Base-by-base conservation (phyloP, 1,139 yeast genomes). In the Blastobotrys buckinghamii region DNA sequence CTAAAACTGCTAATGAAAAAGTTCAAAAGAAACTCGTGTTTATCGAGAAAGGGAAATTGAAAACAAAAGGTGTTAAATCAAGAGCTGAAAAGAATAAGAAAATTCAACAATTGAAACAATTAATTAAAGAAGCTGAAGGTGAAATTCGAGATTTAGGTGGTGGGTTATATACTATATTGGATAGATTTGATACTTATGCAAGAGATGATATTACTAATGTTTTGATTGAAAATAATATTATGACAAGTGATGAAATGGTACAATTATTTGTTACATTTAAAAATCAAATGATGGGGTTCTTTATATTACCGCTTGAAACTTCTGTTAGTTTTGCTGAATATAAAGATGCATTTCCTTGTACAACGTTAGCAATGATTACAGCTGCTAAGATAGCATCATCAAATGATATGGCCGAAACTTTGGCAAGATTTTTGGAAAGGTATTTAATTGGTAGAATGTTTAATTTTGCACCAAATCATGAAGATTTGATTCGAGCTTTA, bases 401-500 rank as follows among this genome's bases (percentile, higher is more conserved):
- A 15, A 22, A 5, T 12, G 19, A 22, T 3, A 16, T 32, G 20
- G 29, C 34, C 1, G 38, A 33, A 5, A 27, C 26, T 20, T 15
- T 44, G 29, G 16, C 39, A 6, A 32, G 35, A 52, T 77, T 76
- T 59, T 55, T 78, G 29, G 79, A 77, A 54, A 67, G 73, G 13
- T 70, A 70, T 51, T 57, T 79, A 29, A 73, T 79, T 1, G 71
- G 75, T 49, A 65, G 67, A 38, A 71, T 76, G 6, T 69, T 71
- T 22, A 19, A 20, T 20, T 20, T 20, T 22, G 19, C 39, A 3
- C 42, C 67, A 75, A 20, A 70, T 76, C 17, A 68, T 77, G 48
- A 65, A 74, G 71, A 69, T 50, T 39, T 39, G 17, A 24, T 40
- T 13, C 29, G 40, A 13, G 33, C 48, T 26, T 27, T 48, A n/a